phyloP scores from a whole-genome alignment of 768 basidiomycete genomes.

The Cystobasidium ongulense region DNA sequence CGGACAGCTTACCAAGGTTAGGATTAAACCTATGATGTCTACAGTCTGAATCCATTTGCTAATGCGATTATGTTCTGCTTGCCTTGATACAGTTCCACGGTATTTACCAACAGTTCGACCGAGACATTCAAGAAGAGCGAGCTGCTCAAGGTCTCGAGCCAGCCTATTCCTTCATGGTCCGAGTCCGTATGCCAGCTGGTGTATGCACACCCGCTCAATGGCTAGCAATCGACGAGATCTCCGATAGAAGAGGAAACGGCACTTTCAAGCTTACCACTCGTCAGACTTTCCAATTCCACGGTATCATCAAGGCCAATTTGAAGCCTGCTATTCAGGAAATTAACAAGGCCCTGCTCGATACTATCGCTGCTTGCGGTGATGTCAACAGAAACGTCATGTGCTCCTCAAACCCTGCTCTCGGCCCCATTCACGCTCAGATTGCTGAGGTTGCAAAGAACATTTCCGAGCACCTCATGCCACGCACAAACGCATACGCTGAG shows the following conservation, averaged over 20 bases:
- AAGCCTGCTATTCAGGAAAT: slow-evolving; percentile 95
- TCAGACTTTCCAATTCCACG: slow-evolving; percentile 99
- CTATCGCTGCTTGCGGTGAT: slow-evolving; percentile 95
- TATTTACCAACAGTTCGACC: slow-evolving; percentile 93
- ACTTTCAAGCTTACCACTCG: slow-evolving; percentile 97
- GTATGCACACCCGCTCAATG: slow-evolving; percentile 87
- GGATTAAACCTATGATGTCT: not conserved
- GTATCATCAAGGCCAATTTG: slow-evolving; percentile 91
- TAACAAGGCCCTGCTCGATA: slow-evolving; percentile 81
- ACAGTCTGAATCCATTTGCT: too few species aligned
- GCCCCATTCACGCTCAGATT: slow-evolving; percentile 73
- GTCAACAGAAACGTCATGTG: slow-evolving; percentile 69
- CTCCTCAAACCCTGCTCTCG: slow-evolving; percentile 79
- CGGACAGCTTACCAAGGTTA: slow-evolving; percentile 91
- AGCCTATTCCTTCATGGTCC: slow-evolving; percentile 97
- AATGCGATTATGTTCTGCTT: not conserved
- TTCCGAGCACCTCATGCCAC: slow-evolving; percentile 77
- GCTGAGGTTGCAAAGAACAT: slow-evolving; percentile 73
- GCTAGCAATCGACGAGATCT: slow-evolving; percentile 89
- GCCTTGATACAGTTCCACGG: slow-evolving; percentile 55
- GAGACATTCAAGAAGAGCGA: slow-evolving; percentile 95
- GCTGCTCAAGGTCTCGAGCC: slow-evolving; percentile 85
- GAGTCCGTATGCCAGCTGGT: slow-evolving; percentile 89
- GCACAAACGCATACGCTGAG: slow-evolving; percentile 91
- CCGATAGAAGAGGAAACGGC: slow-evolving; percentile 85